Conservation (phyloP, 352 stramenopile species). For the Phytophthora cactorum region DNA sequence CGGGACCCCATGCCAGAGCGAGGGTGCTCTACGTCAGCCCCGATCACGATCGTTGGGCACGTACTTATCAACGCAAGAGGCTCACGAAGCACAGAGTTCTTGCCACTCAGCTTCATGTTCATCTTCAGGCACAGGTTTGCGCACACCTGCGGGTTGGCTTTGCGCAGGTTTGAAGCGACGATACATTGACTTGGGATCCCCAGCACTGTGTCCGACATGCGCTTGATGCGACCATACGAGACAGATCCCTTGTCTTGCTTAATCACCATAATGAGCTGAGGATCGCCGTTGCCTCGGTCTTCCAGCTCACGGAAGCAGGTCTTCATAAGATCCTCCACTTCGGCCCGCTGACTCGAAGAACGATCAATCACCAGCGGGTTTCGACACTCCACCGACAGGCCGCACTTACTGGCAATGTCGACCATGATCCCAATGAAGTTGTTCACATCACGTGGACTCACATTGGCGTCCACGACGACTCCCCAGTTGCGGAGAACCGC, state of each 20-base stretch:
- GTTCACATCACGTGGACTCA: conserved; percentile 31
- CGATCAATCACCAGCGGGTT: conserved; percentile 31
- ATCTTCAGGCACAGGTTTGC: conserved; percentile 75
- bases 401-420: conserved; percentile 36
- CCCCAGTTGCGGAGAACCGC: conserved; percentile 55
- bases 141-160: conserved; percentile 53
- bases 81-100: conserved; percentile 61
- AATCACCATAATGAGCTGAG: conserved; percentile 66
- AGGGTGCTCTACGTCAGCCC: conserved; percentile 74
- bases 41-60: conserved; percentile 74
- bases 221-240: conserved; percentile 68
- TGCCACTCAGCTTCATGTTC: conserved; percentile 73
- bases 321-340: conserved; percentile 71
- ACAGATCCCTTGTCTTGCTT: conserved; percentile 42
- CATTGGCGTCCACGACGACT: conserved; percentile 50
- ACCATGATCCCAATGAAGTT: conserved; percentile 51
- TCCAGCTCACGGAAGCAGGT: conserved; percentile 52
- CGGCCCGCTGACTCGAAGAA: conserved; percentile 13
- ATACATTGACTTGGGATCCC: conserved; percentile 76
- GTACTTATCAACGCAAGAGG: conserved; percentile 47
- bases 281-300: conserved; percentile 15
- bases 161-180: conserved; percentile 43
- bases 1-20: conserved; percentile 57
- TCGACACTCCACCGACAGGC: conserved; percentile 40
- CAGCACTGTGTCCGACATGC: conserved; percentile 63